A percentile compares a stretch with the other conserved stretches of the same genome.
phyloP scores from a whole-genome alignment of 768 basidiomycete genomes.

The Hypholoma fasciculare region DNA sequence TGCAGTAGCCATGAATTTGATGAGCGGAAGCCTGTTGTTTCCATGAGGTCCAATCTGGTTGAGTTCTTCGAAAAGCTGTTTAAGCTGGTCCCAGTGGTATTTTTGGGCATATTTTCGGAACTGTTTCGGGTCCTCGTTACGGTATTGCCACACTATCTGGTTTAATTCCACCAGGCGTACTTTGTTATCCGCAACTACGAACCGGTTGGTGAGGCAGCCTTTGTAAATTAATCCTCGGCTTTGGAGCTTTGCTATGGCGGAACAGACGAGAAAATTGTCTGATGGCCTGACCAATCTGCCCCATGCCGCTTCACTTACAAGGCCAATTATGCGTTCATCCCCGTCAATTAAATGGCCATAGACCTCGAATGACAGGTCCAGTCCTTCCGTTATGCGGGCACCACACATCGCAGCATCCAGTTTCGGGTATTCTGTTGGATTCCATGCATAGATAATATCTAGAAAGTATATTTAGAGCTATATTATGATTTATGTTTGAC shows the following conservation, averaged over 20 bases:
- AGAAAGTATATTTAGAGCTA: not conserved
- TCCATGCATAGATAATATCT: conserved; percentile 35
- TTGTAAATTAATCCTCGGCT: conserved; percentile 25
- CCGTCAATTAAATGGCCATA: conserved; percentile 31
- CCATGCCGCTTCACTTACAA: conserved; percentile 33
- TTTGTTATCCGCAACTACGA: conserved; percentile 34
- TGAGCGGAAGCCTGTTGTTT: conserved; percentile 7
- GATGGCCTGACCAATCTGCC: conserved; percentile 27
- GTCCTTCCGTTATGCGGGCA: conserved; percentile 24
- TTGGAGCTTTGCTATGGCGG: conserved; percentile 30
- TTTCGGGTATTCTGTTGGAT: conserved; percentile 19
- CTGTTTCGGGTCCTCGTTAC: conserved; percentile 7
- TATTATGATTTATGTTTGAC: not conserved
- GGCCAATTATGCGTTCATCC: conserved; percentile 30
- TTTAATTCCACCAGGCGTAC: conserved; percentile 30
- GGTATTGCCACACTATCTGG: conserved; percentile 14
- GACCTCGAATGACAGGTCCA: conserved; percentile 37
- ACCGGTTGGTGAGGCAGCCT: conserved; percentile 18
- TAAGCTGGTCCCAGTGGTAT: conserved; percentile 27
- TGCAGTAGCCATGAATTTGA: conserved; percentile 1
- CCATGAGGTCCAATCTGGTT: conserved; percentile 16
- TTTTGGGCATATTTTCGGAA: conserved; percentile 17
- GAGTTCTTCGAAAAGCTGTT: conserved; percentile 25
- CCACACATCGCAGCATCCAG: conserved; percentile 32
- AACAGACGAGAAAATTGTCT: conserved; percentile 30